These are phyloP conservation scores for Achaetomium macrosporum DNA, from an alignment of 2,329 filamentous ascomycete species.

Conservation along the genomic window DNA sequence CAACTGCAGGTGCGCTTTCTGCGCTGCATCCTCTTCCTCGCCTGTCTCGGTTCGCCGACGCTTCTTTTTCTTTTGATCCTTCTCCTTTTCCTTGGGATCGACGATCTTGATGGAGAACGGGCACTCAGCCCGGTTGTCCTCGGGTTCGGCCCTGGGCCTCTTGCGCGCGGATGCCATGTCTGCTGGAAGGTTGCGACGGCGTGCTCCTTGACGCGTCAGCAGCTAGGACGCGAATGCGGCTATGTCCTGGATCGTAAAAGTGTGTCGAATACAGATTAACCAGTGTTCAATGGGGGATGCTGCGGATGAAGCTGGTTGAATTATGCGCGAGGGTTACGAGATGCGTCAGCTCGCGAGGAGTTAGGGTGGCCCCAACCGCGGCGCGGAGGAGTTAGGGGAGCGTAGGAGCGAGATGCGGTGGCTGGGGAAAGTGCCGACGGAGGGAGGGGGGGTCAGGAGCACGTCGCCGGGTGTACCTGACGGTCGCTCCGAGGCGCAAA, in stretches of 20 bases:
- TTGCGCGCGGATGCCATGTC: constrained; percentile 42
- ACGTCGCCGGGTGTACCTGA: too few relatives aligned
- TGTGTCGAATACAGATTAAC: background rate
- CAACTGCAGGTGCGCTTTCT: constrained; percentile 43
- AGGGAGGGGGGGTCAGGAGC: background rate
- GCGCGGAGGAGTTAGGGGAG: background rate
- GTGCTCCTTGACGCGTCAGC: constrained; percentile 5
- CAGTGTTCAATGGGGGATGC: too few relatives aligned
- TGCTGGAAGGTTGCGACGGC: constrained; percentile 24
- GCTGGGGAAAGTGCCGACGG: constrained; percentile 15
- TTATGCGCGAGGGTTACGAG: background rate
- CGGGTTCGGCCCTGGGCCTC: constrained; percentile 42
- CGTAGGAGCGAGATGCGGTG: constrained; percentile 13
- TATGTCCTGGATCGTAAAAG: background rate
- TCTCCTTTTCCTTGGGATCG: constrained; percentile 44
- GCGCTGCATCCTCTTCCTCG: constrained; percentile 35
- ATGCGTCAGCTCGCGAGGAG: constrained; percentile 4
- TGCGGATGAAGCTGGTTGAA: too few relatives aligned
- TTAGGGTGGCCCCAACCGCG: constrained; percentile 3
- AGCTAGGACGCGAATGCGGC: background rate
- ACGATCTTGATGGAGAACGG: constrained; percentile 45
- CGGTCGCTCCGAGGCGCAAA: constrained; percentile 5
- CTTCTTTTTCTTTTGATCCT: constrained; percentile 42
- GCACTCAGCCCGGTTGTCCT: constrained; percentile 51
- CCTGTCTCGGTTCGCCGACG: constrained; percentile 39